A percentile compares a stretch with the other conserved stretches of the same genome.
These are phyloP conservation scores for Russula emetica DNA, from an alignment of 768 basidiomycete genomes.

Conservation along the genomic window DNA sequence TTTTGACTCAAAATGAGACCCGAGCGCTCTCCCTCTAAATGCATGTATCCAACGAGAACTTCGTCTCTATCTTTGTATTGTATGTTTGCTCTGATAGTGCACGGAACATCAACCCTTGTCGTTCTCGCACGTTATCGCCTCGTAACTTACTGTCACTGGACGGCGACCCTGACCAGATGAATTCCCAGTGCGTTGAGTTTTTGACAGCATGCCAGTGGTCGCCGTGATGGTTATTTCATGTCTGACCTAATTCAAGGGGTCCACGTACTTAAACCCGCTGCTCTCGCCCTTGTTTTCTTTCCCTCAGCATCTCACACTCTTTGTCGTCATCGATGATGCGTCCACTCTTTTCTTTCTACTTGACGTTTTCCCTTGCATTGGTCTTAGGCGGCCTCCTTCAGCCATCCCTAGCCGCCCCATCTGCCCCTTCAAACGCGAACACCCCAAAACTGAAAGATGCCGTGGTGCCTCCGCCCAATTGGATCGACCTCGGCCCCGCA, in stretches of 20 bases:
- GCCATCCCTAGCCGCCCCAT: slow-evolving; percentile 6
- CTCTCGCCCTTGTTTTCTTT: background rate
- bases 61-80: too few relatives aligned
- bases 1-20: too few relatives aligned
- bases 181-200: background rate
- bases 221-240: background rate
- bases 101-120: background rate
- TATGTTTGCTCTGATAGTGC: too few relatives aligned
- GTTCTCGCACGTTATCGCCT: background rate
- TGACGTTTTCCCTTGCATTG: background rate
- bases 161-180: too few relatives aligned
- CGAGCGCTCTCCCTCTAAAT: too few relatives aligned
- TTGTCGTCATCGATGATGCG: slow-evolving; percentile 10
- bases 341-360: slow-evolving; percentile 13
- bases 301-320: background rate
- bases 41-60: too few relatives aligned
- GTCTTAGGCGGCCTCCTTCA: slow-evolving; percentile 6
- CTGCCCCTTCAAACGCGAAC: background rate
- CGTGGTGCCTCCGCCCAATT: slow-evolving; percentile 43
- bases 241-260: background rate
- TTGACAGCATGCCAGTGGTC: background rate
- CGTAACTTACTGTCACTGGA: background rate
- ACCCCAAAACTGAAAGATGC: slow-evolving; percentile 19
- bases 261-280: background rate
- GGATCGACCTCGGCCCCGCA: slow-evolving; percentile 44